Percentiles rank a stretch among this genome's conserved stretches.
Evolutionary conservation across 768 basidiomycete species (phyloP).

Genomic region (Lactarius pseudohatsudake): DNA sequence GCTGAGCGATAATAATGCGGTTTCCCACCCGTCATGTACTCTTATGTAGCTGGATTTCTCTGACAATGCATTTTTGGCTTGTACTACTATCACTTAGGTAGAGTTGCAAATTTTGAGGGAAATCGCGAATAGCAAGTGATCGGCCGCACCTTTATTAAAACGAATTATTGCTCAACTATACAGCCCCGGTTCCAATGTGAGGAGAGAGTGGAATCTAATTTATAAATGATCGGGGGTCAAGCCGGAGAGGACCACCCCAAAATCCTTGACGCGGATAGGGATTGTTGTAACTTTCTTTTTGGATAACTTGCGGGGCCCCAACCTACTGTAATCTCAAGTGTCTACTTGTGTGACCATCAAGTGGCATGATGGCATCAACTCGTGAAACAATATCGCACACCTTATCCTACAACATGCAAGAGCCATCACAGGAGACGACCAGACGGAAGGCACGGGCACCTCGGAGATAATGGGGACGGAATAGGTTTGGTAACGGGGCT

Average conservation of each 20-base stretch:
- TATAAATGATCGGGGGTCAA: too few relatives aligned
- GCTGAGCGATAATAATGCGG: slow-evolving; percentile 28
- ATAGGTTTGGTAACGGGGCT: not conserved
- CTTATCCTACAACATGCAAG: not conserved
- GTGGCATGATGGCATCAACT: too few relatives aligned
- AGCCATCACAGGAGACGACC: not conserved
- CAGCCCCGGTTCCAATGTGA: too few relatives aligned
- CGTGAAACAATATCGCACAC: not conserved
- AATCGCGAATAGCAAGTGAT: too few relatives aligned
- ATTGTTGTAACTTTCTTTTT: not conserved
- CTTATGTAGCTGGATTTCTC: not conserved
- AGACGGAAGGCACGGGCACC: not conserved
- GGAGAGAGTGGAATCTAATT: too few relatives aligned
- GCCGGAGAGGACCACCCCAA: too few relatives aligned
- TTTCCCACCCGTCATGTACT: not conserved
- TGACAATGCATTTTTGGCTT: not conserved
- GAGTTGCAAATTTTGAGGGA: too few relatives aligned
- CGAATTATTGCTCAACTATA: too few relatives aligned
- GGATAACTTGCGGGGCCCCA: not conserved
- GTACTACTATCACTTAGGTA: too few relatives aligned
- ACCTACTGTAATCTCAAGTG: not conserved
- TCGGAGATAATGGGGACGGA: too few relatives aligned
- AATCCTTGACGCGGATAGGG: not conserved
- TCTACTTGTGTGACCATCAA: not conserved
- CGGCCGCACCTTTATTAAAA: too few relatives aligned